These are phyloP conservation scores for Wickerhamomyces xylosicus DNA, from an alignment of 805 yeast species.

Conservation along the genomic window DNA sequence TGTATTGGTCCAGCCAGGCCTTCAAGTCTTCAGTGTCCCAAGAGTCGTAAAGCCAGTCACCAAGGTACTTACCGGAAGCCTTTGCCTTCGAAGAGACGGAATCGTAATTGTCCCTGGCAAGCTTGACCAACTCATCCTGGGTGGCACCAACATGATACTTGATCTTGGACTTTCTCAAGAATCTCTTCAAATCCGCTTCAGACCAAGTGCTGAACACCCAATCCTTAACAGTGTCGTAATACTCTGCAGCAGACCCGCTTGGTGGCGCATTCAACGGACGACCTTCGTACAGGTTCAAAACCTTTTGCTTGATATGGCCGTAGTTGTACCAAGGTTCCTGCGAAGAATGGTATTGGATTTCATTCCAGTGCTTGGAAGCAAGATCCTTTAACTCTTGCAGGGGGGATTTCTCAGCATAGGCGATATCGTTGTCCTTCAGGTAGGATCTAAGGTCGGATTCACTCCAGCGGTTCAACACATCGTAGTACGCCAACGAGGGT, in stretches of 20 bases:
- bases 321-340: conserved; percentile 9
- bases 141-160: conserved; percentile 19
- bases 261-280: neutral
- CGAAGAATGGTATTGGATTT: neutral
- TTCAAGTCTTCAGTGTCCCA: conserved; percentile 44
- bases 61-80: conserved; percentile 35
- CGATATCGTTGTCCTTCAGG: conserved; percentile 21
- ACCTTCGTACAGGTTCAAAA: conserved; percentile 4
- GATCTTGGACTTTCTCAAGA: conserved; percentile 23
- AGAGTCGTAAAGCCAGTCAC: conserved; percentile 39
- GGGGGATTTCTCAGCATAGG: conserved; percentile 13
- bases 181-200: conserved; percentile 21
- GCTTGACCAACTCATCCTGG: conserved; percentile 30
- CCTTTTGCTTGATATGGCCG: conserved; percentile 8
- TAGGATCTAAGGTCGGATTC: conserved; percentile 23
- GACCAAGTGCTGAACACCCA: conserved; percentile 46
- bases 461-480: conserved; percentile 22
- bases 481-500: conserved; percentile 3
- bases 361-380: conserved; percentile 21
- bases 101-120: conserved; percentile 31
- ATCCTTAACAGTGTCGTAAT: conserved; percentile 17
- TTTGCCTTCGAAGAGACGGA: conserved; percentile 25
- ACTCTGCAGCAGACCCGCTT: conserved; percentile 2
- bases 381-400: conserved; percentile 18
- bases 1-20: conserved; percentile 37